phyloP scores from a whole-genome alignment of 768 basidiomycete species.

The Xerocomellus amylosporus region DNA sequence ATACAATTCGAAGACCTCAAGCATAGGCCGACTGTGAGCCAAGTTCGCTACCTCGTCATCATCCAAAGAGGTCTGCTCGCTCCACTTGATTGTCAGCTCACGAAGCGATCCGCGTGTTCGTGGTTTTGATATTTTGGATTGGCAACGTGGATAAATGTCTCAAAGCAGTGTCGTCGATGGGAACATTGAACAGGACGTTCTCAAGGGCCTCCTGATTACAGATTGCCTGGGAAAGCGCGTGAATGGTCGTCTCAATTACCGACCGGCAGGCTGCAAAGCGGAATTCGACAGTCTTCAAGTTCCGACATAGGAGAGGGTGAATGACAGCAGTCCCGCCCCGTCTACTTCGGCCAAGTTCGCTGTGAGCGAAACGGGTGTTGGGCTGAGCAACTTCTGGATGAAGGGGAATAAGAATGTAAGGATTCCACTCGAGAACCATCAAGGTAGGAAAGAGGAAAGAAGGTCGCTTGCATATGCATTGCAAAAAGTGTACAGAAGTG shows the following conservation, averaged over 20 bases:
- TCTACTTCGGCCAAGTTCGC: conserved; percentile 5
- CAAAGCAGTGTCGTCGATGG: conserved; percentile 5
- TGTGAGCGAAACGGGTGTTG: conserved; percentile 4
- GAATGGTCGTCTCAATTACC: too few species aligned
- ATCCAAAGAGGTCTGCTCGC: conserved; percentile 11
- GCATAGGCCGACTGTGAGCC: conserved; percentile 7
- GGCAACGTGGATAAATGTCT: conserved; percentile 4
- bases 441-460: conserved; percentile 9
- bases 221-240: conserved; percentile 8
- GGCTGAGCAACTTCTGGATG: conserved; percentile 12
- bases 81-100: conserved; percentile 6
- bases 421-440: conserved; percentile 2
- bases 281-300: conserved; percentile 3
- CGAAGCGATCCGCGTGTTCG: background rate
- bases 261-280: background rate
- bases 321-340: conserved; percentile 2
- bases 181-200: background rate
- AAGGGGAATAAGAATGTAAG: background rate
- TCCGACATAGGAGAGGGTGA: conserved; percentile 3
- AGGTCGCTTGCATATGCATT: background rate
- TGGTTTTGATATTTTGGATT: background rate
- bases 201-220: background rate
- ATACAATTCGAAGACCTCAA: conserved; percentile 1
- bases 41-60: conserved; percentile 4
- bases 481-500: background rate